phyloP scores from a whole-genome alignment of 768 basidiomycete species.

The Termitomyces sp. region DNA sequence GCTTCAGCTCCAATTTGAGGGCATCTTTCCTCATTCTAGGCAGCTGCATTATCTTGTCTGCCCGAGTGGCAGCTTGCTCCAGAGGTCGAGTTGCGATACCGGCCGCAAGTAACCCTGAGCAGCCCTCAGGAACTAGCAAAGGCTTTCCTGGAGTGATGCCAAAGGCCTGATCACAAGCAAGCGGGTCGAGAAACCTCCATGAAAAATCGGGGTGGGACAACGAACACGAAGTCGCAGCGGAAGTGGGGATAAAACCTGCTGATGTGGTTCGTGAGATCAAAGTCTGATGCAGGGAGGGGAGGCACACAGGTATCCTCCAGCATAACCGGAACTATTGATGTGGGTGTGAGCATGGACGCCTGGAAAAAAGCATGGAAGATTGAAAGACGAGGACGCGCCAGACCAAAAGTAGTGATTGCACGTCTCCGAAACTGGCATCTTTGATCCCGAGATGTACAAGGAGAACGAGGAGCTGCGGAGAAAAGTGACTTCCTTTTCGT shows the following conservation, averaged over 20 bases:
- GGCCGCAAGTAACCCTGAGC: not conserved
- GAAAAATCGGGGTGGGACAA: not conserved
- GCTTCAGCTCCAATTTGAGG: not conserved
- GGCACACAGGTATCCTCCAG: not conserved
- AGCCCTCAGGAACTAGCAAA: not conserved
- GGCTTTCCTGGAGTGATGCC: not conserved
- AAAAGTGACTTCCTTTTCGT: too few relatives aligned
- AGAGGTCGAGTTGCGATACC: not conserved
- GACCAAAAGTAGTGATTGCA: too few relatives aligned
- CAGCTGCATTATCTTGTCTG: not conserved
- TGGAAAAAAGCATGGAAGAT: too few relatives aligned
- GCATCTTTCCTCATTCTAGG: not conserved
- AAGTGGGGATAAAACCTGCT: not conserved
- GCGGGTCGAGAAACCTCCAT: not conserved
- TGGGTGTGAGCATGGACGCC: too few relatives aligned
- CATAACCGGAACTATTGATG: too few relatives aligned
- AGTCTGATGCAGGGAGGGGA: not conserved
- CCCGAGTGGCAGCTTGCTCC: not conserved
- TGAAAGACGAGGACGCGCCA: too few relatives aligned
- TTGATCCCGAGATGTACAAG: too few relatives aligned
- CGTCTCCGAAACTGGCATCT: too few relatives aligned
- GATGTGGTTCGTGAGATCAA: not conserved
- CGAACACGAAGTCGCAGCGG: not conserved
- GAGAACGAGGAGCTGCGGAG: too few relatives aligned
- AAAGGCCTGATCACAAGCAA: not conserved